Evolutionary conservation across 345 rosid species (phyloP), one percentile per base, ranked within the genome.

Genomic region (Aurinia saxatilis): DNA sequence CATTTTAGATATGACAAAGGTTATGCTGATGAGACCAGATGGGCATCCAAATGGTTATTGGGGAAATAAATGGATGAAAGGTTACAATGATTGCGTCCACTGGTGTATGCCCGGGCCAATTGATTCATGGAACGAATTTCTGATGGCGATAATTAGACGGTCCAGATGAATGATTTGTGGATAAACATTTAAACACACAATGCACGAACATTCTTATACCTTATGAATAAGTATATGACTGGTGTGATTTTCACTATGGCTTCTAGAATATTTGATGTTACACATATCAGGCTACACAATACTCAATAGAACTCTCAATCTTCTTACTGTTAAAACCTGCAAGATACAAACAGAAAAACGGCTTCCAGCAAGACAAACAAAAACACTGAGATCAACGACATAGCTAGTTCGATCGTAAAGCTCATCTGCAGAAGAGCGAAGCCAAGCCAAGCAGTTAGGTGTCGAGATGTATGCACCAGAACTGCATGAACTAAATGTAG

Each of bases 51-150:
- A 83, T 19, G 72, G 62, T 21, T 63, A 58, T 48, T 85, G 90
- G 95, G 91, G 83, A 5, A 89, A 92, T 54, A 73, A 79, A 60
- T 81, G 88, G 97, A 85, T 82, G 91, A 84, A 64, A 31, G 98
- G 93, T 3, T 87, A 60, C 25, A 92, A 79, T 15, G 96, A 89
- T 58, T 89, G 96, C 39, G 81, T 82, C 8, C 96, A 87, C 50
- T 85, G 98, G 97, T 92, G 98, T 78, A 60, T 92, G 69, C 98
- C 98, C 0, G 97, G 97, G 2, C 95, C 97, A 0, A 75, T 89
- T 1, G 97, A 90, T 68, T 39, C 68, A 0, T 92, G 98, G 98
- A 90, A 62, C 38, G 95, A 92, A 34, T 73, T 89, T 48, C 55
- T 87, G 54, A 81, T 83, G 74, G 81, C 71, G 8, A 49, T 79